phyloP scores from a whole-genome alignment of 169 alveolate species.

The Plasmodium ovale region DNA sequence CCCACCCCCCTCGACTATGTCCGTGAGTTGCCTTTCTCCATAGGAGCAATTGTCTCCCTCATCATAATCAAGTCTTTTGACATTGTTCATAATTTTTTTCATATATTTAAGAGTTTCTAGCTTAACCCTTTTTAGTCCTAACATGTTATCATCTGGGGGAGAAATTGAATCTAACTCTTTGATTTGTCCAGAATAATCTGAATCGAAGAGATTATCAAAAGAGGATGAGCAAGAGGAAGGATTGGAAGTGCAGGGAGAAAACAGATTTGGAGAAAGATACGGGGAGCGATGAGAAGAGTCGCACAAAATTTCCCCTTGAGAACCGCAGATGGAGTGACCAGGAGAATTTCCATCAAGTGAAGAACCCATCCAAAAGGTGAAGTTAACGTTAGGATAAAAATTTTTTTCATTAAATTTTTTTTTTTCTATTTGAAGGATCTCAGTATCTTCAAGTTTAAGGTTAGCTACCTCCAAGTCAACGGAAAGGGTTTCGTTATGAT shows the following conservation, averaged over 20 bases:
- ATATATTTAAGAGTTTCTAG: constrained; percentile 58
- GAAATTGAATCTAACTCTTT: not conserved
- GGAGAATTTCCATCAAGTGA: not conserved
- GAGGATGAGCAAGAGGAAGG: not conserved
- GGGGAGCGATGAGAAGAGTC: constrained; percentile 20
- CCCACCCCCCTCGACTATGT: too few species aligned
- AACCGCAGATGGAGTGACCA: not conserved
- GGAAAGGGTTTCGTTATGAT: constrained; percentile 24
- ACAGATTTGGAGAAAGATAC: too few species aligned
- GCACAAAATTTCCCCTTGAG: not conserved
- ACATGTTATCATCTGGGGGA: constrained; percentile 3
- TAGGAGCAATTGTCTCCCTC: not conserved
- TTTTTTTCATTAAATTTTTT: constrained; percentile 34
- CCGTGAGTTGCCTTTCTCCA: too few species aligned
- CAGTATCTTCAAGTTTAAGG: not conserved
- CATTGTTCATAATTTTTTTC: constrained; percentile 36
- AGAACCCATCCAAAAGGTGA: not conserved
- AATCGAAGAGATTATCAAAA: constrained; percentile 8
- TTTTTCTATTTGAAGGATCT: not conserved
- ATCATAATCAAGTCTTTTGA: constrained; percentile 6
- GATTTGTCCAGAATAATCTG: constrained; percentile 17
- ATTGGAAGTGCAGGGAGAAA: not conserved
- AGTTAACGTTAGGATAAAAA: constrained; percentile 29
- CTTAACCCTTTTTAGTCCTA: constrained; percentile 34
- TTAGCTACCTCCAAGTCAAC: constrained; percentile 11